phyloP scores from a whole-genome alignment of 345 rosid species.

The Camelina laxa region DNA sequence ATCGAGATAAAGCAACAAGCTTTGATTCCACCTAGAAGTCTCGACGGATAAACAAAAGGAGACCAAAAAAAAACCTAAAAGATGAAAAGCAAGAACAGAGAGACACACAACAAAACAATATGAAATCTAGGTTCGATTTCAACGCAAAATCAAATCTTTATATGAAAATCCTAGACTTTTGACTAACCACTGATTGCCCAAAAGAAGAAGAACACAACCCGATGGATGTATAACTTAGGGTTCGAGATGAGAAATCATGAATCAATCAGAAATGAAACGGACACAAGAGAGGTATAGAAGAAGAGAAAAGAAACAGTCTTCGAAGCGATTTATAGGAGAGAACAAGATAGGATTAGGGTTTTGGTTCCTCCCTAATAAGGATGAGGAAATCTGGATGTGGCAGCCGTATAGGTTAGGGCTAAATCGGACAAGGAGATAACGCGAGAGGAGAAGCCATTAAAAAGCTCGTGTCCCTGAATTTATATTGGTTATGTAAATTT shows the following conservation, averaged over 20 bases:
- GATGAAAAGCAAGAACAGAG: background rate
- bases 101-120: background rate
- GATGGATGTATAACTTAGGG: constrained; percentile 26
- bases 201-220: background rate
- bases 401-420: constrained; percentile 44
- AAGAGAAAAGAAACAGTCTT: background rate
- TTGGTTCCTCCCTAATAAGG: constrained; percentile 1
- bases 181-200: constrained; percentile 30
- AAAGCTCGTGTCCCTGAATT: constrained; percentile 26
- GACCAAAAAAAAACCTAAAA: background rate
- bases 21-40: constrained; percentile 19
- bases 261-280: constrained; percentile 21
- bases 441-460: constrained; percentile 24
- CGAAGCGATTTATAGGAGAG: background rate
- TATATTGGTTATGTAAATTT: constrained; percentile 16
- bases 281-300: background rate
- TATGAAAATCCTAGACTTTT: constrained; percentile 3
- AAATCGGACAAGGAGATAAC: constrained; percentile 31
- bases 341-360: constrained; percentile 21
- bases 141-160: constrained; percentile 3
- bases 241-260: constrained; percentile 19
- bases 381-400: constrained; percentile 41
- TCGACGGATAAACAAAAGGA: constrained; percentile 27
- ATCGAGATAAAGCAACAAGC: constrained; percentile 24
- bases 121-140: constrained; percentile 9